Conservation (phyloP, 768 basidiomycete genomes). For the Psilocybe tampanensis region DNA sequence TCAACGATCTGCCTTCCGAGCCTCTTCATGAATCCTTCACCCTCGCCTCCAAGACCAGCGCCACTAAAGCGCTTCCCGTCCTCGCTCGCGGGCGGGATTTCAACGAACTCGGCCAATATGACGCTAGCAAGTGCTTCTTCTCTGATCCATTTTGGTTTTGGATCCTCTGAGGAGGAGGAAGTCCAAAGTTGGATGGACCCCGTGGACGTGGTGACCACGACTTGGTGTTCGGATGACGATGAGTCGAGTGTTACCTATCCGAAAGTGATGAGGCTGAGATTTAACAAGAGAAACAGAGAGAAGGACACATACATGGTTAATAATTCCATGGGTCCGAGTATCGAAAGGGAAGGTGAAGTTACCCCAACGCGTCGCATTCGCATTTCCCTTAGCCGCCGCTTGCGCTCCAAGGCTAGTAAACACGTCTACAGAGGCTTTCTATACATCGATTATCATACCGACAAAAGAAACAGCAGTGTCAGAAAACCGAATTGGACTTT, state of each 20-base stretch:
- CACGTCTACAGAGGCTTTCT: conserved; percentile 61
- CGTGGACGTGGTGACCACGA: conserved; percentile 69
- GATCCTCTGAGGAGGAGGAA: conserved; percentile 26
- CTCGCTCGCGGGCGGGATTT: conserved; percentile 50
- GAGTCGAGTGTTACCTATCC: conserved; percentile 25
- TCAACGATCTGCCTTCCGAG: conserved; percentile 59
- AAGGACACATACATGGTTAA: conserved; percentile 56
- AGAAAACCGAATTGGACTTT: background rate
- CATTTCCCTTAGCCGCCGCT: background rate
- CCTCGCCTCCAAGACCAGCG: conserved; percentile 32
- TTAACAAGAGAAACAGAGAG: conserved; percentile 5
- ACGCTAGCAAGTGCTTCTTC: conserved; percentile 79
- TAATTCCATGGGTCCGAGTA: conserved; percentile 63
- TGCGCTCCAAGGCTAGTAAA: conserved; percentile 40
- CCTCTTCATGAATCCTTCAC: conserved; percentile 53
- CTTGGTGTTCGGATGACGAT: conserved; percentile 29
- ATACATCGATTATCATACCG: background rate
- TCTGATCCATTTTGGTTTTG: conserved; percentile 70
- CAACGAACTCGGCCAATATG: conserved; percentile 68
- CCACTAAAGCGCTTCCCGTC: conserved; percentile 45
- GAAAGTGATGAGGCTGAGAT: background rate
- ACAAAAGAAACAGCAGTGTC: background rate
- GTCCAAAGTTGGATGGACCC: conserved; percentile 77
- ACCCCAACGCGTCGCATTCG: background rate
- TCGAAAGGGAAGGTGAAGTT: conserved; percentile 65